These are phyloP conservation scores for Populus davidiana DNA, from an alignment of 345 rosid genomes.

Conservation along the genomic window DNA sequence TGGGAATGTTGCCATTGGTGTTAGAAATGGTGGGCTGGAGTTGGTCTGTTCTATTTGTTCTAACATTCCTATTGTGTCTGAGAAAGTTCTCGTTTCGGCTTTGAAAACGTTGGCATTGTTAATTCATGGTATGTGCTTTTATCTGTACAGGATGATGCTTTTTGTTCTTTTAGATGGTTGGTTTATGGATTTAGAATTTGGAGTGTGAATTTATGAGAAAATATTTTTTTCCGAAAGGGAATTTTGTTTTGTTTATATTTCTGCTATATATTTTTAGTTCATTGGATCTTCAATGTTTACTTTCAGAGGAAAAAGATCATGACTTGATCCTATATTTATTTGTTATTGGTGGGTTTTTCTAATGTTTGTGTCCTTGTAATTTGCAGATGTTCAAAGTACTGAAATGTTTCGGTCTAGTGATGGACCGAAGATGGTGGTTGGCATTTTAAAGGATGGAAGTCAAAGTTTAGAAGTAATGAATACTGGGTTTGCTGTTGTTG, in stretches of 20 bases:
- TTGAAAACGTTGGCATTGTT: constrained; percentile 55
- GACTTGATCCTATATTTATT: background rate
- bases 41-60: constrained; percentile 57
- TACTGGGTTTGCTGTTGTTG: constrained; percentile 62
- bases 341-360: constrained; percentile 7
- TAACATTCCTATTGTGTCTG: constrained; percentile 38
- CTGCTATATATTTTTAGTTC: background rate
- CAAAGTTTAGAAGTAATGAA: constrained; percentile 46
- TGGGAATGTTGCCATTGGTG: constrained; percentile 59
- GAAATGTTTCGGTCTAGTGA: constrained; percentile 52
- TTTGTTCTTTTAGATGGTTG: background rate
- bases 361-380: background rate
- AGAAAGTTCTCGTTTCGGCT: constrained; percentile 41
- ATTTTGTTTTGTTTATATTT: too few species aligned
- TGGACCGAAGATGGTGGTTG: constrained; percentile 59
- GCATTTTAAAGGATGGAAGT: constrained; percentile 43
- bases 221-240: background rate
- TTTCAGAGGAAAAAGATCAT: background rate
- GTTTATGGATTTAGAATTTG: background rate
- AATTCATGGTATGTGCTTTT: constrained; percentile 50
- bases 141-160: background rate
- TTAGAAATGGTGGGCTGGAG: constrained; percentile 66
- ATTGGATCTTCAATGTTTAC: background rate
- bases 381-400: constrained; percentile 64
- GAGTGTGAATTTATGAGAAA: background rate